Conservation (phyloP, 164 flowering plant species). For the Sedum album region DNA sequence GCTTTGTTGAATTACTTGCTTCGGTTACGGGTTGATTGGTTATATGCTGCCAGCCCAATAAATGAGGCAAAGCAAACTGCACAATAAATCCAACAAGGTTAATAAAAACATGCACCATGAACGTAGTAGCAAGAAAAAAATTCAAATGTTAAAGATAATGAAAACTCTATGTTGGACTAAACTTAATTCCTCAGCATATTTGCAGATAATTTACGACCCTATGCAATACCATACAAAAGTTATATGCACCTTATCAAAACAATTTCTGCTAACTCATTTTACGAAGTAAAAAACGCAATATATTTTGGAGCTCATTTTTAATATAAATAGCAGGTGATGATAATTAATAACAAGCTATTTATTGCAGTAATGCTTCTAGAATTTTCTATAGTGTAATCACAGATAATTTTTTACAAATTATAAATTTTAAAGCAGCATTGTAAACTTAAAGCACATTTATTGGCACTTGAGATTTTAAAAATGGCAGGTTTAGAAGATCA, state of each 20-base stretch:
- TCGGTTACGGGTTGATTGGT: constrained; percentile 14
- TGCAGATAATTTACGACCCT: not conserved
- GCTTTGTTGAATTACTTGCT: constrained; percentile 10
- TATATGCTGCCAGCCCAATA: constrained; percentile 54
- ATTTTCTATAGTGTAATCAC: too few relatives aligned
- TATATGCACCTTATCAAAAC: too few relatives aligned
- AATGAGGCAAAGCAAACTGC: constrained; percentile 59
- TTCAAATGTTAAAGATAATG: not conserved
- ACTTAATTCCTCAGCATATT: not conserved
- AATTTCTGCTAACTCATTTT: too few relatives aligned
- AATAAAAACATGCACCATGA: not conserved
- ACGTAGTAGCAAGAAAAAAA: not conserved
- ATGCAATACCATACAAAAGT: too few relatives aligned
- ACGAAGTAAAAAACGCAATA: too few relatives aligned
- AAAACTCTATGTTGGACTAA: not conserved
- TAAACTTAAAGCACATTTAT: not conserved
- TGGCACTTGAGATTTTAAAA: not conserved
- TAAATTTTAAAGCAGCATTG: too few relatives aligned
- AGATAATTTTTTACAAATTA: too few relatives aligned
- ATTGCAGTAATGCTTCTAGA: too few relatives aligned
- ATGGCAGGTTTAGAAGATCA: constrained; percentile 14
- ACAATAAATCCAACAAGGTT: not conserved
- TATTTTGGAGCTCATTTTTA: too few relatives aligned
- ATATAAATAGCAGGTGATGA: not conserved
- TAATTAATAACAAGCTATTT: not conserved